Evolutionary conservation across 345 rosid genomes (phyloP).

Genomic region (Boechera retrofracta): DNA sequence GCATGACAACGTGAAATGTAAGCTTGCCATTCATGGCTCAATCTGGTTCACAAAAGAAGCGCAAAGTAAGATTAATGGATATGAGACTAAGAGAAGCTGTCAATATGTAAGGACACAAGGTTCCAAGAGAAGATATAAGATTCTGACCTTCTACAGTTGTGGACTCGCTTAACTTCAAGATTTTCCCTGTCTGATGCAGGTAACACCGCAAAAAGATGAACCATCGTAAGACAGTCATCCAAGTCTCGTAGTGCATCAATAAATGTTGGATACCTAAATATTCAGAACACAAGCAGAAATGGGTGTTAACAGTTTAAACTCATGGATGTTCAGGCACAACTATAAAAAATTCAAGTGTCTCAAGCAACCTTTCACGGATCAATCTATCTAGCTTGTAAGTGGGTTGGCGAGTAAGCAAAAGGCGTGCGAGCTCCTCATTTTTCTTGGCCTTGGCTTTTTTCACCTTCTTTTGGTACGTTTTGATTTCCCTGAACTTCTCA

Average conservation of each 20-base stretch:
- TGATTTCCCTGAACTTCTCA: conserved; percentile 82
- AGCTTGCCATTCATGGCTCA: conserved; percentile 98
- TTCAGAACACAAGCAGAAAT: conserved; percentile 30
- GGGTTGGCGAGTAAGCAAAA: conserved; percentile 74
- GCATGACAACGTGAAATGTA: conserved; percentile 79
- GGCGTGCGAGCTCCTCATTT: conserved; percentile 71
- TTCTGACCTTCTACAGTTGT: conserved; percentile 79
- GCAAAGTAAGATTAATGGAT: background rate
- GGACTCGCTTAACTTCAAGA: conserved; percentile 74
- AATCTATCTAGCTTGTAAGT: conserved; percentile 67
- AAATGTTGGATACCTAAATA: conserved; percentile 81
- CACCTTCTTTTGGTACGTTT: conserved; percentile 74
- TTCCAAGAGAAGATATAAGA: conserved; percentile 4
- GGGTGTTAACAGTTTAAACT: background rate
- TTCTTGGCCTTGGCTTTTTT: conserved; percentile 81
- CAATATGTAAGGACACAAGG: background rate
- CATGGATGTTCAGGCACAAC: background rate
- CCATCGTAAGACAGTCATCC: conserved; percentile 94
- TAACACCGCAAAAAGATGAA: conserved; percentile 90
- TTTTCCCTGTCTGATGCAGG: conserved; percentile 84
- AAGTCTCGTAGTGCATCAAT: conserved; percentile 91
- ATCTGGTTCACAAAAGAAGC: conserved; percentile 53
- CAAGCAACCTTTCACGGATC: conserved; percentile 76
- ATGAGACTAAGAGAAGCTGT: background rate
- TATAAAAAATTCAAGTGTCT: background rate